These are phyloP conservation scores for Lithospermum erythrorhizon DNA, from an alignment of 257 asterid species.

Conservation along the genomic window DNA sequence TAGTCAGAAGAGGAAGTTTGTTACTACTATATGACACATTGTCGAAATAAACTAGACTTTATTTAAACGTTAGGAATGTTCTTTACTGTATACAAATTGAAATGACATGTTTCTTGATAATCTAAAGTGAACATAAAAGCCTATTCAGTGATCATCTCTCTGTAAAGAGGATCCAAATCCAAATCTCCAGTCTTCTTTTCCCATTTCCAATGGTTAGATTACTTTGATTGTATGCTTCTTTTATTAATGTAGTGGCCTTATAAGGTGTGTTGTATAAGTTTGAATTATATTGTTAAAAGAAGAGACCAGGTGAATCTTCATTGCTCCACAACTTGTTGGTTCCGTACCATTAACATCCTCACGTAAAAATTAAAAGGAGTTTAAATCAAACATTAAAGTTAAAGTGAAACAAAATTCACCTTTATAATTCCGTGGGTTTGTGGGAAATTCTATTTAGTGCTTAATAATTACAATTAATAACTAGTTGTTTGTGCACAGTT, in stretches of 20 bases:
- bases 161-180: slow-evolving; percentile 29
- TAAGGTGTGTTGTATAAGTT: slow-evolving; percentile 20
- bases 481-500: too few species aligned
- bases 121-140: background rate
- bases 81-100: slow-evolving; percentile 17
- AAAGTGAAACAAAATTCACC: background rate
- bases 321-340: too few species aligned
- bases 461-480: too few species aligned
- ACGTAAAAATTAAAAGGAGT: background rate
- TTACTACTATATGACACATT: slow-evolving; percentile 16
- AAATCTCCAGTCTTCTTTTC: slow-evolving; percentile 44
- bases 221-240: slow-evolving; percentile 32
- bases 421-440: too few species aligned
- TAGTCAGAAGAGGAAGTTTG: slow-evolving; percentile 14
- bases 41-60: slow-evolving; percentile 24
- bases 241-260: slow-evolving; percentile 8
- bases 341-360: background rate
- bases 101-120: too few species aligned
- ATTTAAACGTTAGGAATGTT: slow-evolving; percentile 48
- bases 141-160: slow-evolving; percentile 32
- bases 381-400: too few species aligned
- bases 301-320: slow-evolving; percentile 17
- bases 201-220: slow-evolving; percentile 35
- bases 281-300: slow-evolving; percentile 31
- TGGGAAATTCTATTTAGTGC: too few species aligned